Base-by-base conservation (phyloP, 805 yeast genomes). In the Candida michaelii region DNA sequence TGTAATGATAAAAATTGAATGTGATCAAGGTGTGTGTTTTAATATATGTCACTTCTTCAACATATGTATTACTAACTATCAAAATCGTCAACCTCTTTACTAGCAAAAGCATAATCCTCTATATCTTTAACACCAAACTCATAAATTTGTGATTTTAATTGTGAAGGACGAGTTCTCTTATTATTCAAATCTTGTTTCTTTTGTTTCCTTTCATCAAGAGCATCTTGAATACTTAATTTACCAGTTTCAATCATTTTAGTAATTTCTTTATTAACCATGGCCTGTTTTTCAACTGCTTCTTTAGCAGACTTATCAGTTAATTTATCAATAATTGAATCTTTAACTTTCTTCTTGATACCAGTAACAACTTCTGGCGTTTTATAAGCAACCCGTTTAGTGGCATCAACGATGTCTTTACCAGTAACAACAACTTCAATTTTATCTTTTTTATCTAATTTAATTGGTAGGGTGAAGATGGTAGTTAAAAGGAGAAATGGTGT, bases 271-370 rank as follows among this genome's bases (percentile, higher is more conserved):
- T 27, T 24, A 19, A 27, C 29, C 40, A 37, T 19, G n/a, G 33
- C 29, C 11, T 29, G 41, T 10, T 30, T 38, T 29, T 25, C 35
- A 38, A 74, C 40, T 76, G 31, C 32, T 15, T 67, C n/a, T 71
- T 66, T 30, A 3, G 21, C 37, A 23, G 31, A 7, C 8, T 39
- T 17, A 23, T 39, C 42, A 6, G 48, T 27, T 13, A 51, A 33
- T 15, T 34, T 33, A 32, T 42, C 45, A n/a, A 51, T 27, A 12
- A 51, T 15, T 16, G 46, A 43, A 12, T 49, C 44, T 30, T 49
- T 51, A 5, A 49, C 16, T n/a, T 44, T 40, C 10, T 48, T 43
- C 30, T 47, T 49, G 27, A 43, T 35, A n/a, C 43, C 43, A n/a
- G 32, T 36, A 12, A 52, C 52, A n/a, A 49, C 40, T 21, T 47